A percentile compares a stretch with the other conserved stretches of the same genome.
Evolutionary conservation across 768 basidiomycete genomes (phyloP).

Genomic region (Coprinellus micaceus): DNA sequence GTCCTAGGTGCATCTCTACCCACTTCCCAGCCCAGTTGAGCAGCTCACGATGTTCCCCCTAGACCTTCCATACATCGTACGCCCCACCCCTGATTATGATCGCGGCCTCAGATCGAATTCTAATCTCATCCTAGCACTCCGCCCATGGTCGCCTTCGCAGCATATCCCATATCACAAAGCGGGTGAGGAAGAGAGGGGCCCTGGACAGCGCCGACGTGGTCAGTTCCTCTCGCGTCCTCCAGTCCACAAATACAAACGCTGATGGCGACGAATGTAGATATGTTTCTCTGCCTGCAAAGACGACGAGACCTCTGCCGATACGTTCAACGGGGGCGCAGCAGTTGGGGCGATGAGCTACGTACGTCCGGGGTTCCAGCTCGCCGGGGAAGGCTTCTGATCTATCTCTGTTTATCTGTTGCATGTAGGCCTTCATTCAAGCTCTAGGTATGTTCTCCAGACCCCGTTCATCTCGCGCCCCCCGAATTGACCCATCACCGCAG

Average conservation of each 20-base stretch:
- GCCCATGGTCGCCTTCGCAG: constrained; percentile 9
- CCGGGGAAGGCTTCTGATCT: background rate
- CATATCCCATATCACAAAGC: constrained; percentile 5
- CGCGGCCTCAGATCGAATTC: background rate
- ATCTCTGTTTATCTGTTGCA: background rate
- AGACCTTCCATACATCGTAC: constrained; percentile 1
- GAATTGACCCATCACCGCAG: background rate
- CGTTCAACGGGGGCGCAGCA: constrained; percentile 56
- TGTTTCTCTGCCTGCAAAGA: constrained; percentile 72
- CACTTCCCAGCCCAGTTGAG: background rate
- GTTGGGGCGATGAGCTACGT: constrained; percentile 82
- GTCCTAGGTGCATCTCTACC: constrained; percentile 36
- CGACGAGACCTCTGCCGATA: constrained; percentile 69
- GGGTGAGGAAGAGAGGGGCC: background rate
- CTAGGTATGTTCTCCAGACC: constrained; percentile 30
- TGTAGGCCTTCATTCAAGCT: constrained; percentile 58
- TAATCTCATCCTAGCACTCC: background rate
- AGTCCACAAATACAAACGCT: background rate
- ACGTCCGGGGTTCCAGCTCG: constrained; percentile 22
- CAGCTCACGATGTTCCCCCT: background rate
- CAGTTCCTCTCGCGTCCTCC: background rate
- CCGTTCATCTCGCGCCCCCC: background rate
- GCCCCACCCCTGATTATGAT: background rate
- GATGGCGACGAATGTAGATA: constrained; percentile 36
- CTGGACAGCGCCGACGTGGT: constrained; percentile 6